Evolutionary conservation across 768 basidiomycete species (phyloP), one percentile per base, ranked within the genome.

Genomic region (Lactifluus echinatus): DNA sequence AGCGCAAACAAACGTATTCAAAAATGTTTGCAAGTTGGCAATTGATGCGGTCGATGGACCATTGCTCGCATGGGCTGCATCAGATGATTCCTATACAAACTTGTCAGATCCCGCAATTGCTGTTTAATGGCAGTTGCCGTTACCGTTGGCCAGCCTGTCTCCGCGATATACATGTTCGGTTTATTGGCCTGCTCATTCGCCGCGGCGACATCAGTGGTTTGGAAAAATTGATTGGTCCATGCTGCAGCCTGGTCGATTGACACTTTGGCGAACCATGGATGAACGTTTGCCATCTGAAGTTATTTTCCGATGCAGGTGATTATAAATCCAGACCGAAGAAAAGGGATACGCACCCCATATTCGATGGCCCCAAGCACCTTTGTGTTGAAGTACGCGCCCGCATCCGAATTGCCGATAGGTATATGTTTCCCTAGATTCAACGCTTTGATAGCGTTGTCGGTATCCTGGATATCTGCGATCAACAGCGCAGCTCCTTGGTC

Each of bases 181-280:
- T 80, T 76, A 69, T 93, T 95, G 4, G 80, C n/a, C 21, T 87
- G 74, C 0, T 61, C 51, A 8, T 71, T 61, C 0, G 91, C 87
- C n/a, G 72, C 66, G 7, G 63, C 70, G 5, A 90, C 78, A 66
- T 94, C 78, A n/a, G 71, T 78, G 10, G 75, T 66, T 57, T 84
- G 65, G 76, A 93, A 96, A 75, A 90, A 98, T 0, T 78, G 63
- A 17, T 73, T 74, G 0, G 91, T 93, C 95, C 95, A 99, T 6
- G 63, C 78, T 0, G 93, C 89, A 0, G 87, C 84, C 3, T 78
- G 64, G 4, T 80, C 69, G 24, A 85, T 81, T 8, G 79, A 76
- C 24, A 85, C 79, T 63, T 86, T 83, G n/a, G 87, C 94, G 68
- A 96, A 97, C 91, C 90, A 93, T 3, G 93, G 84, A 66, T 95